Conservation (phyloP, 208 protist species). For the Crithidia acanthocephali region DNA sequence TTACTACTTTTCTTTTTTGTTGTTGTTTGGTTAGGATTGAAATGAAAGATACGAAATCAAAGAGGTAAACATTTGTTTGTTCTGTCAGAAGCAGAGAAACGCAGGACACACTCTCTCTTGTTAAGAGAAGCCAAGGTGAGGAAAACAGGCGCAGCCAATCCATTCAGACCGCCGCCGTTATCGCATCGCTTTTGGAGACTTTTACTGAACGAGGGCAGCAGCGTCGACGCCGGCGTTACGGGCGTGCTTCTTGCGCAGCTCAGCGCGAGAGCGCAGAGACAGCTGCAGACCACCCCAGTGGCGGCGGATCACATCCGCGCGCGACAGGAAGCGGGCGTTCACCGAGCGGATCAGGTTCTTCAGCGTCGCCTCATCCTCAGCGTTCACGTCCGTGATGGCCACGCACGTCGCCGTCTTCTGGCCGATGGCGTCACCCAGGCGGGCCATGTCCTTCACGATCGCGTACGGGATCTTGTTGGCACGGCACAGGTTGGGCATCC, state of each 20-base stretch:
- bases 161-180: background rate
- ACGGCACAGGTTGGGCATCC: conserved; percentile 99
- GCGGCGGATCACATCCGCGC: conserved; percentile 88
- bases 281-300: conserved; percentile 96
- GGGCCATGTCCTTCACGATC: conserved; percentile 99
- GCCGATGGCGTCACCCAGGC: conserved; percentile 97
- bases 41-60: conserved; percentile 30
- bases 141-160: background rate
- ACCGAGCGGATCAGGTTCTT: conserved; percentile 93
- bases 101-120: background rate
- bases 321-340: conserved; percentile 95
- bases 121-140: background rate
- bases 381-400: conserved; percentile 95
- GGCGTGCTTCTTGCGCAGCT: conserved; percentile 84
- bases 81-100: conserved; percentile 20
- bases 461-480: conserved; percentile 99
- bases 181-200: background rate
- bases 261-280: conserved; percentile 79
- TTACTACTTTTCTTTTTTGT: background rate
- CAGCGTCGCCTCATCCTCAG: conserved; percentile 95
- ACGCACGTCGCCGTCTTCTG: conserved; percentile 97
- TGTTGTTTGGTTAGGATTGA: conserved; percentile 17
- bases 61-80: conserved; percentile 10
- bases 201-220: conserved; percentile 20
- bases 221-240: conserved; percentile 70